A percentile compares a stretch with the other conserved stretches of the same genome.
phyloP scores from a whole-genome alignment of 179 eudicot species.

The Spergularia azorica region DNA sequence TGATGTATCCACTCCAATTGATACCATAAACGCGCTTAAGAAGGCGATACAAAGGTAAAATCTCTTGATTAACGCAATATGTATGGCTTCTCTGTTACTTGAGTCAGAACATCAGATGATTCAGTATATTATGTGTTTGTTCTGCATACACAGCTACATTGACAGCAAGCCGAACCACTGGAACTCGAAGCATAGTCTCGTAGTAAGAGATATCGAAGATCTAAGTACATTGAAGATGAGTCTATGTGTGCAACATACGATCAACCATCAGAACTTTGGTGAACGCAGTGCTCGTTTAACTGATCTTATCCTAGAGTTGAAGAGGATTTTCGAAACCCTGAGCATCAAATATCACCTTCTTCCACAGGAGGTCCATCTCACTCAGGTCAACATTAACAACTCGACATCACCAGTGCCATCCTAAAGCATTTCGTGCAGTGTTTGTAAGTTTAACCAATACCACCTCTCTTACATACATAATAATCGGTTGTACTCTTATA shows the following conservation, averaged over 20 bases:
- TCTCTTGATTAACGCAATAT: background rate
- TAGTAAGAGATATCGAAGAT: conserved; percentile 62
- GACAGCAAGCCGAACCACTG: conserved; percentile 76
- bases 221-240: conserved; percentile 65
- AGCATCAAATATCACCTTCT: conserved; percentile 62
- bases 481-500: background rate
- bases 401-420: conserved; percentile 15
- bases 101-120: too few species aligned
- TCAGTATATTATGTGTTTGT: background rate
- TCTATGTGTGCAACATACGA: conserved; percentile 66
- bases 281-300: conserved; percentile 56
- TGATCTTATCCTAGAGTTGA: conserved; percentile 69
- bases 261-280: conserved; percentile 70
- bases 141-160: conserved; percentile 51
- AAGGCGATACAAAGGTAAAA: conserved; percentile 53
- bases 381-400: conserved; percentile 29
- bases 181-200: conserved; percentile 59
- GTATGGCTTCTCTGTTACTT: too few species aligned
- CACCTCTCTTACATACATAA: background rate
- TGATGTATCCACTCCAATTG: conserved; percentile 54
- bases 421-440: background rate
- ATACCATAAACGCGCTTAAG: conserved; percentile 54
- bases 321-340: conserved; percentile 61
- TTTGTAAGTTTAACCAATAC: too few species aligned
- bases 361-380: conserved; percentile 73